Conservation (phyloP, 176 grass and related monocot species). For the Phoenix dactylifera region DNA sequence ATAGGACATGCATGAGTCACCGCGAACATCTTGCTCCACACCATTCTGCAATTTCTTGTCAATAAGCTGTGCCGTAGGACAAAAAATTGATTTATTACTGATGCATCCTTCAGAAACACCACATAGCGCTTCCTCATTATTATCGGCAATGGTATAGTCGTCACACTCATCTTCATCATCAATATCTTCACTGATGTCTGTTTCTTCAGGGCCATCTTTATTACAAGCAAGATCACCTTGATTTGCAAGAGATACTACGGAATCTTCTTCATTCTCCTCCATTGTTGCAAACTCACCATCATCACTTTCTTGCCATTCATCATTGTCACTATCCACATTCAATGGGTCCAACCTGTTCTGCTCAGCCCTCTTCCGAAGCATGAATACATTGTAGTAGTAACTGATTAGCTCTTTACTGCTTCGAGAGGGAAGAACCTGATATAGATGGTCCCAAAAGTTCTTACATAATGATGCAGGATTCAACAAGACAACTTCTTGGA, state of each 20-base stretch:
- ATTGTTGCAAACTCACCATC: conserved; percentile 18
- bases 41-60: not conserved
- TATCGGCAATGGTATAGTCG: conserved; percentile 14
- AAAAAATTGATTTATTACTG: not conserved
- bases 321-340: conserved; percentile 74
- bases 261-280: conserved; percentile 43
- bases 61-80: not conserved
- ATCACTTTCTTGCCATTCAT: conserved; percentile 52
- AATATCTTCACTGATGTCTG: conserved; percentile 1
- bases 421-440: conserved; percentile 42
- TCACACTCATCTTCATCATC: conserved; percentile 22
- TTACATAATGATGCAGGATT: conserved; percentile 46
- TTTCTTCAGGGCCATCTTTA: conserved; percentile 8
- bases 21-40: not conserved
- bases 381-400: conserved; percentile 95
- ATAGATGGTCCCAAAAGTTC: conserved; percentile 68
- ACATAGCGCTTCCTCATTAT: conserved; percentile 1
- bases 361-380: conserved; percentile 56
- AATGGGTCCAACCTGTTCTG: conserved; percentile 63
- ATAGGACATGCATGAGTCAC: conserved; percentile 11
- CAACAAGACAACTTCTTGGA: conserved; percentile 48
- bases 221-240: conserved; percentile 25
- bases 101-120: conserved; percentile 3
- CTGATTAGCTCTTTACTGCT: conserved; percentile 64
- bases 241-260: conserved; percentile 29